Percentiles rank a stretch among this genome's conserved stretches.
Conservation (phyloP, 805 yeast species). For the Groenewaldozyma salmanticensis region DNA sequence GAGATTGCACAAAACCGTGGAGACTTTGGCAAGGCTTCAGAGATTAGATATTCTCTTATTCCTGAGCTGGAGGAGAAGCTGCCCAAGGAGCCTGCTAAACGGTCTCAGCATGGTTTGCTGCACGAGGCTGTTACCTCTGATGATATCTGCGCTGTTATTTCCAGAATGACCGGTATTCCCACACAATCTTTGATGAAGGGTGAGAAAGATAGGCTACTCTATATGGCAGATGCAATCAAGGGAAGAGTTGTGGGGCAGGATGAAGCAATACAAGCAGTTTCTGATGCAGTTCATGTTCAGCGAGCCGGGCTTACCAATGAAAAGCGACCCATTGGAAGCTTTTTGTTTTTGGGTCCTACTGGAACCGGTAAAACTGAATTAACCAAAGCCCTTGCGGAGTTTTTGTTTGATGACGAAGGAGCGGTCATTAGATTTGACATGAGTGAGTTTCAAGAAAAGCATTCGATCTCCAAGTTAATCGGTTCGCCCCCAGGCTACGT, state of each 20-base stretch:
- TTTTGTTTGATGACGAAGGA: slow-evolving; percentile 78
- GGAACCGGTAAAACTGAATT: slow-evolving; percentile 98
- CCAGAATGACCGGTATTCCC: slow-evolving; percentile 95
- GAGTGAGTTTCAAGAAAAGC: slow-evolving; percentile 97
- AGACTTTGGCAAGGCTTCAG: slow-evolving; percentile 81
- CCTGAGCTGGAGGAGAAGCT: slow-evolving; percentile 67
- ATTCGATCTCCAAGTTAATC: slow-evolving; percentile 77
- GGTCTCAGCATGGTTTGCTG: slow-evolving; percentile 39
- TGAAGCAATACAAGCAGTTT: slow-evolving; percentile 79
- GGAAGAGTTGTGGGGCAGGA: slow-evolving; percentile 89
- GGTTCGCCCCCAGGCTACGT: slow-evolving; percentile 99
- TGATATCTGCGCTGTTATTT: slow-evolving; percentile 85
- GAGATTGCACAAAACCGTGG: slow-evolving; percentile 79
- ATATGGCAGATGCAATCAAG: slow-evolving; percentile 74
- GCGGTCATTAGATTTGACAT: slow-evolving; percentile 89
- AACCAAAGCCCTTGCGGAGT: slow-evolving; percentile 86
- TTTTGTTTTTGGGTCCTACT: slow-evolving; percentile 95
- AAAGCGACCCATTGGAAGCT: slow-evolving; percentile 91
- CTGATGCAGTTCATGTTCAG: slow-evolving; percentile 92
- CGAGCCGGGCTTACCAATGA: slow-evolving; percentile 95
- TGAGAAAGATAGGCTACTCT: slow-evolving; percentile 80
- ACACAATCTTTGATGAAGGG: slow-evolving; percentile 85
- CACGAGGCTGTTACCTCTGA: slow-evolving; percentile 93
- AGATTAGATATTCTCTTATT: slow-evolving; percentile 75
- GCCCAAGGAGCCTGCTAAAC: slow-evolving; percentile 42